These are phyloP conservation scores for Chaetomiaceae sp. DNA, from an alignment of 2,329 filamentous ascomycete genomes.

Conservation along the genomic window DNA sequence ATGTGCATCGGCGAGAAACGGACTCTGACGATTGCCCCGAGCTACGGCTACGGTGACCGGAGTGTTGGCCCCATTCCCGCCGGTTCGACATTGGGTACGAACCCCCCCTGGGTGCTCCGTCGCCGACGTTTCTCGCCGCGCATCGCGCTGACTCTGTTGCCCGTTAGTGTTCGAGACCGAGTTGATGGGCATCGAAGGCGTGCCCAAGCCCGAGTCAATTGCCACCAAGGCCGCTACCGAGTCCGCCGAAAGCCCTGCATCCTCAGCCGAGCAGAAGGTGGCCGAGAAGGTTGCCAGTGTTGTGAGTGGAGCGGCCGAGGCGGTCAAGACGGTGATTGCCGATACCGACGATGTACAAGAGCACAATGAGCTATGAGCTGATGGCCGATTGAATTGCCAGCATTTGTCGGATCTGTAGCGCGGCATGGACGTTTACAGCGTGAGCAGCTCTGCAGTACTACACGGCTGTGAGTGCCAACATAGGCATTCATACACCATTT, in stretches of 20 bases:
- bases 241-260: slow-evolving; percentile 24
- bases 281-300: slow-evolving; percentile 42
- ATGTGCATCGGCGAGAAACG: slow-evolving; percentile 96
- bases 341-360: slow-evolving; percentile 51
- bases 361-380: slow-evolving; percentile 52
- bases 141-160: background rate
- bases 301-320: slow-evolving; percentile 44
- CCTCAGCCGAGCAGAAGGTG: slow-evolving; percentile 30
- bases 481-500: background rate
- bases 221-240: slow-evolving; percentile 33
- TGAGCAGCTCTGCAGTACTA: too few relatives aligned
- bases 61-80: slow-evolving; percentile 76
- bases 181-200: slow-evolving; percentile 74
- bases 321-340: slow-evolving; percentile 44
- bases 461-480: background rate
- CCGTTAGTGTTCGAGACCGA: slow-evolving; percentile 80
- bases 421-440: slow-evolving; percentile 9
- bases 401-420: background rate
- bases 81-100: slow-evolving; percentile 66
- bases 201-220: slow-evolving; percentile 46
- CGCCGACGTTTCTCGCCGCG: slow-evolving; percentile 7
- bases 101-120: background rate
- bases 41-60: slow-evolving; percentile 72
- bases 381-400: too few relatives aligned
- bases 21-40: slow-evolving; percentile 83